Base-by-base conservation (phyloP, 192 early-diverging fungal species). In the Coemansia sp. region DNA sequence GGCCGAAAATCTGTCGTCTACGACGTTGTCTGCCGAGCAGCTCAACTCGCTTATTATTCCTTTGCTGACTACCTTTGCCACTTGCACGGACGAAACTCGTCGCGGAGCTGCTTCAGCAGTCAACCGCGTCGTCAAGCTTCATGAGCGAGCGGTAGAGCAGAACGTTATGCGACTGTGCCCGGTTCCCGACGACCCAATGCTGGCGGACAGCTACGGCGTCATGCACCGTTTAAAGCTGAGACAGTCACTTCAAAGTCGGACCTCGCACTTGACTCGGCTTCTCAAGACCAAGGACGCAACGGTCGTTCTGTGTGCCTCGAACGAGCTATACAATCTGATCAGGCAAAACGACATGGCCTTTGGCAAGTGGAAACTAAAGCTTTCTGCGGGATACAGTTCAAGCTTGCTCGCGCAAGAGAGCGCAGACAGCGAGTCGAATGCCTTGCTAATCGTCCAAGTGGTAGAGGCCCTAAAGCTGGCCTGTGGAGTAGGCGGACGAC, bases 41-140 rank as follows among this genome's bases (percentile, higher is more conserved):
- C 26, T 81, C 52, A 81, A 81, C 43, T 48, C 74, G 52, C 69
- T 81, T 10, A 17, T 76, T 5, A 73, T 81, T 8, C 79, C 79
- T 0, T 52, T 81, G 43, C 21, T 81, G 3, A 64, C 68, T 0
- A 57, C 63, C 1, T 81, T 81, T 40, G 38, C 72, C 8, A 35
- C 58, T 15, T 39, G 56, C 0, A 21, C 32, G 12, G 58, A 34
- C 15, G 50, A 53, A 1, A 39, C 24, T 33, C 39, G 63, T 12
- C 38, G n/a, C 4, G 35, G 41, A 6, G 62, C 64, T 1, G 73
- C 79, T 3, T 41, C 53, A 17, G 60, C 60, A 4, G 36, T 81
- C 38, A 64, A 72, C 38, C 42, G 18, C 5, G 60, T 81, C 1
- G 60, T 72, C 10, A 40, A 32, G 18, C 58, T 63, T 3, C 72